A percentile compares a stretch with the other conserved stretches of the same genome.
Conservation (phyloP, 257 asterid species). For the Nyctanthes arbortristis region DNA sequence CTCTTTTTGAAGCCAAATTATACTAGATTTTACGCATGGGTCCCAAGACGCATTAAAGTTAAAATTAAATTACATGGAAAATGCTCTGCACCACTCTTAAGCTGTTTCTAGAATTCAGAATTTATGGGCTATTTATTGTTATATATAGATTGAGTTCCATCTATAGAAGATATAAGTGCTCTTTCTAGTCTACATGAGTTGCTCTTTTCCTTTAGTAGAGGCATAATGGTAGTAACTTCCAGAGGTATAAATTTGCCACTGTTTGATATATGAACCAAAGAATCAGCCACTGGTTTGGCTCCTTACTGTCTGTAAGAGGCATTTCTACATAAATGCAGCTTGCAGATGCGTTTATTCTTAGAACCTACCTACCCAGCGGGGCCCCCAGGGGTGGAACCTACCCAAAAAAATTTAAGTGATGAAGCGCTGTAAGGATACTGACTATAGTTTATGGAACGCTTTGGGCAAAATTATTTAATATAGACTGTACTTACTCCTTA, state of each 20-base stretch:
- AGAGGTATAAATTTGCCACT: not conserved
- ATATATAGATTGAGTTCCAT: not conserved
- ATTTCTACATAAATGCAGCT: too few relatives aligned
- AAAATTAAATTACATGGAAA: not conserved
- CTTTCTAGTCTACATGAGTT: not conserved
- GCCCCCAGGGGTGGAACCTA: too few relatives aligned
- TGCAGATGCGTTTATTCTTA: not conserved
- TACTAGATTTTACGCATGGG: not conserved
- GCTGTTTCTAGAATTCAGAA: not conserved
- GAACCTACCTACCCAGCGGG: too few relatives aligned
- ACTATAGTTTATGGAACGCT: slow-evolving; percentile 5
- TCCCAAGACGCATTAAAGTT: not conserved
- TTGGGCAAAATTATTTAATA: not conserved
- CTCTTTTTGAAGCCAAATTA: not conserved
- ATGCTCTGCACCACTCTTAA: not conserved
- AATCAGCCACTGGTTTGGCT: not conserved
- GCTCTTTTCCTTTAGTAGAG: not conserved
- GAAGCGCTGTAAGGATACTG: not conserved
- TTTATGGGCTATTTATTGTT: not conserved
- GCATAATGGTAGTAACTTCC: not conserved
- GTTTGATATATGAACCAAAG: not conserved
- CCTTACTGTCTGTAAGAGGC: not conserved
- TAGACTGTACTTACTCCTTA: not conserved
- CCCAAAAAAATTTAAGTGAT: too few relatives aligned
- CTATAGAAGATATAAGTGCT: not conserved